Evolutionary conservation across 331 rosid species (phyloP).

Genomic region (Rhamnella rubrinervis): DNA sequence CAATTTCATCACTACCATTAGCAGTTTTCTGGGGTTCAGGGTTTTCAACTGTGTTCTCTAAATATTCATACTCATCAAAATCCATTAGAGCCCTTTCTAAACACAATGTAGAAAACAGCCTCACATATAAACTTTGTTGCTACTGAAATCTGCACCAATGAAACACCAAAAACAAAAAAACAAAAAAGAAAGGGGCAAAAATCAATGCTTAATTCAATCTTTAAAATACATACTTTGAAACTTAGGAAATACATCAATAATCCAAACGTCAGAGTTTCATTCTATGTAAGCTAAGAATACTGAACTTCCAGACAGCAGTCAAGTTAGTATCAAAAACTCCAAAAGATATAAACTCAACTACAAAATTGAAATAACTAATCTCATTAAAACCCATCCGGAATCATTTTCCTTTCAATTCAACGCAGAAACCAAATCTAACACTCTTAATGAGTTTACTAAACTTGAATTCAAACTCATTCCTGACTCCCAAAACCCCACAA

Average conservation of each 20-base stretch:
- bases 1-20: slow-evolving; percentile 45
- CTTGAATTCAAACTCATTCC: not conserved
- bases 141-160: slow-evolving; percentile 35
- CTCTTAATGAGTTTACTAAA: not conserved
- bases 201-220: no score
- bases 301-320: no score
- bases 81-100: slow-evolving; percentile 44
- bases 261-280: no score
- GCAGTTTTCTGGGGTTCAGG: slow-evolving; percentile 40
- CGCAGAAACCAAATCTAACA: not conserved
- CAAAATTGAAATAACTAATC: not conserved
- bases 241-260: no score
- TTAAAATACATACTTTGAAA: no score
- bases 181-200: no score
- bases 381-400: no score
- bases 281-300: not conserved
- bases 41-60: slow-evolving; percentile 81
- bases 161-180: no score
- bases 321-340: no score
- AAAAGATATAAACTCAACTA: no score
- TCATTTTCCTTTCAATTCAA: not conserved
- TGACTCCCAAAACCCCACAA: not conserved
- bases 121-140: slow-evolving; percentile 5
- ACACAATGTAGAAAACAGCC: slow-evolving; percentile 10
- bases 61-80: slow-evolving; percentile 89